Evolutionary conservation across 441 rosid species (phyloP), one percentile per base, ranked within the genome.

Genomic region (Macaranga tanarius): DNA sequence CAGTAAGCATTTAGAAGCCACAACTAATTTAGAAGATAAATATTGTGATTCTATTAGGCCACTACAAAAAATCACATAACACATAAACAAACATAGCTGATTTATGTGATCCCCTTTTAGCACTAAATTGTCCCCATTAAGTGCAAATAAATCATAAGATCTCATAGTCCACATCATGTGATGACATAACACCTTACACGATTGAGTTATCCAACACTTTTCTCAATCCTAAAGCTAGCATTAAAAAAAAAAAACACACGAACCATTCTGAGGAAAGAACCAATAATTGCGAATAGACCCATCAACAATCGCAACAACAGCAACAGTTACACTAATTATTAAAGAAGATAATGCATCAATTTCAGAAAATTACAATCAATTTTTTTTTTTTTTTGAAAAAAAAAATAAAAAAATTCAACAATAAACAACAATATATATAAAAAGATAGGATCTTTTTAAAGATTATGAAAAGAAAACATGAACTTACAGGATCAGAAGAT

Each of bases 401-500:
- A 42, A 42, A 42, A 38, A 7, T 3, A 38, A 38, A 7, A 45
- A 45, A 45, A 3, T 11, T 47, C 51, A 47, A 47, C 4, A 47
- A 47, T 12, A 47, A 47, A 1, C 12, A 15, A 3, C 45, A 62
- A 67, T n/a, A 57, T 10, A 5, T n/a, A 28, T 38, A 16, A 31
- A 38, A 6, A 44, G 19, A n/a, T 34, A 23, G 52, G 20, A 11
- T 13, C 48, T 5, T 42, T 7, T 42, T 7, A 38, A 38, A 25
- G 68, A 90, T 76, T 65, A 86, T 1, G 26, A 15, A 57, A 38
- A 45, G 7, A 56, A 56, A 4, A 38, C 38, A 40, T 40, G 23
- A 40, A 70, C 80, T 80, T 58, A 80, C 99, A 55, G 95, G 91
- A 82, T 95, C 96, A 50, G 99, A 93, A 25, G 98, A 93, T 70